Evolutionary conservation across 805 yeast genomes (phyloP).

Genomic region (Nadsonia fulvescens): DNA sequence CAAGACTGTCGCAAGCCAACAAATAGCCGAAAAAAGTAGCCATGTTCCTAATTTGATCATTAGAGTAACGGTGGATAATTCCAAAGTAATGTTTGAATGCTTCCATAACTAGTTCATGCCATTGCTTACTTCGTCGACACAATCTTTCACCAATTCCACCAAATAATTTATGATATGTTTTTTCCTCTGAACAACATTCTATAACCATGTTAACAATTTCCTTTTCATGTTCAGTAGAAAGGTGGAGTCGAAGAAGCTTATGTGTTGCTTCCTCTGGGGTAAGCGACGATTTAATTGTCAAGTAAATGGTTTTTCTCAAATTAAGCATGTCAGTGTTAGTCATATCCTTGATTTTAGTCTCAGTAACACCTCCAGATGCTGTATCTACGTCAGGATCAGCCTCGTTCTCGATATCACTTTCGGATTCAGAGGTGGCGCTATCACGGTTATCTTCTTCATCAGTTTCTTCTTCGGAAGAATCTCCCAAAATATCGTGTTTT

Average conservation of each 20-base stretch:
- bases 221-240: conserved; percentile 23
- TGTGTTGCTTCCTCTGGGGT: conserved; percentile 88
- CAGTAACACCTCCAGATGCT: conserved; percentile 10
- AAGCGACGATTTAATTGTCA: conserved; percentile 77
- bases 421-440: conserved; percentile 6
- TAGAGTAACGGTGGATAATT: conserved; percentile 47
- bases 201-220: conserved; percentile 55
- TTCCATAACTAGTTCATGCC: conserved; percentile 37
- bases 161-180: conserved; percentile 69
- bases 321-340: conserved; percentile 47
- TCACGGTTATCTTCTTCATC: conserved; percentile 5
- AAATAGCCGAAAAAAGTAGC: conserved; percentile 79
- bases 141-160: conserved; percentile 62
- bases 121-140: conserved; percentile 28
- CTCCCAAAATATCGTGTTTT: conserved; percentile 29
- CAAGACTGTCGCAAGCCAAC: conserved; percentile 49
- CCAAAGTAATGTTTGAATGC: conserved; percentile 41
- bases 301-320: conserved; percentile 59
- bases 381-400: conserved; percentile 8
- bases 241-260: conserved; percentile 36
- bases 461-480: conserved; percentile 12
- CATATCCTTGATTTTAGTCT: conserved; percentile 32
- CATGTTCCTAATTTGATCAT: conserved; percentile 55
- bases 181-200: conserved; percentile 70
- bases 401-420: conserved; percentile 10